A percentile compares a stretch with the other conserved stretches of the same genome.
phyloP scores from a whole-genome alignment of 768 basidiomycete genomes.

The Trametes maxima region DNA sequence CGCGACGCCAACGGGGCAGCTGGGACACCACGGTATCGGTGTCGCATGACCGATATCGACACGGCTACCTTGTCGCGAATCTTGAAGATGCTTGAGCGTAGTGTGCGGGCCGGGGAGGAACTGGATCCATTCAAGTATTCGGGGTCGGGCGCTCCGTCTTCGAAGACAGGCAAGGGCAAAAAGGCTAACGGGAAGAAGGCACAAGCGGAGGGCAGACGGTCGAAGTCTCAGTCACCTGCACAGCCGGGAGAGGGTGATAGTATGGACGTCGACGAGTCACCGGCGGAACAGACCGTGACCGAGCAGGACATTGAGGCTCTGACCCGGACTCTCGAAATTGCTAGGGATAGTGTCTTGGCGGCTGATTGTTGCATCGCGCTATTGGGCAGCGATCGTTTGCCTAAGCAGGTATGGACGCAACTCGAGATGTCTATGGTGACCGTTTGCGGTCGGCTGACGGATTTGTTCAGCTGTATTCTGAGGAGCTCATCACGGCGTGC shows the following conservation, averaged over 20 bases:
- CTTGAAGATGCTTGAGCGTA: conserved; percentile 78
- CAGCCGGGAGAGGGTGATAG: conserved; percentile 37
- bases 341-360: conserved; percentile 75
- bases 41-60: conserved; percentile 71
- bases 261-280: conserved; percentile 28
- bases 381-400: conserved; percentile 74
- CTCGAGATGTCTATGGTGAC: background rate
- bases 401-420: conserved; percentile 71
- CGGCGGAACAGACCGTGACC: conserved; percentile 29
- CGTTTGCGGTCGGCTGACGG: background rate
- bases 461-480: conserved; percentile 76
- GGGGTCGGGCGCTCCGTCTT: conserved; percentile 8
- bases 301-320: conserved; percentile 56
- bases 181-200: conserved; percentile 40
- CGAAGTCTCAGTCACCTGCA: conserved; percentile 47
- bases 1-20: conserved; percentile 39
- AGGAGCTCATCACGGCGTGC: conserved; percentile 86
- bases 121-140: conserved; percentile 64
- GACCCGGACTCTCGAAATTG: conserved; percentile 55
- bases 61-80: conserved; percentile 60
- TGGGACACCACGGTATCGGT: conserved; percentile 50
- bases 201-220: conserved; percentile 39
- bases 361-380: conserved; percentile 83
- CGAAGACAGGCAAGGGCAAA: conserved; percentile 37
- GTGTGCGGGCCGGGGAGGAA: conserved; percentile 74